Base-by-base conservation (phyloP, 106 monocot species). In the Narthecium ossifragum region DNA sequence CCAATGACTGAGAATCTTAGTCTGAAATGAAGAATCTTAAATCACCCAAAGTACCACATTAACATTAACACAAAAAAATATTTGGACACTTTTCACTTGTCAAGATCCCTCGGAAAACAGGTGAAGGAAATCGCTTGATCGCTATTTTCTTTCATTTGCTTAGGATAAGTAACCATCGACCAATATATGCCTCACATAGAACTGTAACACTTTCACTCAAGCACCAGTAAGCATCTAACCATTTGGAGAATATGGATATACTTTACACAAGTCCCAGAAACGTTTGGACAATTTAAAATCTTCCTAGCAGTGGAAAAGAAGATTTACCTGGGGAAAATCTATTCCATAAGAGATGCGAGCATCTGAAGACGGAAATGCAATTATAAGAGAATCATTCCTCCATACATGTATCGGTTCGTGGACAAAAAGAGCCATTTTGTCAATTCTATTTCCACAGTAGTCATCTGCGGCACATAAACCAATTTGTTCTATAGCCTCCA, bases 311-410 rank as follows among this genome's bases (percentile, higher is more conserved):
- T 21, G 21, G 6, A 32, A 48, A 24, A 22, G 20, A 8, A 51
- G 26, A 58, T 33, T 8, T 71, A 88, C 98, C 78, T 85, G 63
- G 22, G 91, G 66, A 67, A 98, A 98, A 60, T 91, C 66, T 52
- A 98, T 98, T 48, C 91, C 98, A 66, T 57, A 98, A 9, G 84
- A 84, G 37, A 98, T 69, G 31, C 62, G 78, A 59, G 47, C 49
- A 53, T 83, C 65, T 20, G 66, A 60, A 74, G 78, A 79, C 74
- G 98, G 91, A n/a, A 88, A 74, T 2, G 91, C 98, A 66, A 72
- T 68, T 31, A 98, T 57, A 13, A 91, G 91, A 53, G 91, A 73
- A 73, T 81, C 90, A 43, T 64, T 31, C 60, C 37, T 81, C 63
- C 51, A 63, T 25, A 85, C 51, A 71, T 64, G 74, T 33, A 79